Evolutionary conservation across 1,284 basidiomycete species (phyloP), one percentile per base, ranked within the genome.

Genomic region (Boletus subluridellus): DNA sequence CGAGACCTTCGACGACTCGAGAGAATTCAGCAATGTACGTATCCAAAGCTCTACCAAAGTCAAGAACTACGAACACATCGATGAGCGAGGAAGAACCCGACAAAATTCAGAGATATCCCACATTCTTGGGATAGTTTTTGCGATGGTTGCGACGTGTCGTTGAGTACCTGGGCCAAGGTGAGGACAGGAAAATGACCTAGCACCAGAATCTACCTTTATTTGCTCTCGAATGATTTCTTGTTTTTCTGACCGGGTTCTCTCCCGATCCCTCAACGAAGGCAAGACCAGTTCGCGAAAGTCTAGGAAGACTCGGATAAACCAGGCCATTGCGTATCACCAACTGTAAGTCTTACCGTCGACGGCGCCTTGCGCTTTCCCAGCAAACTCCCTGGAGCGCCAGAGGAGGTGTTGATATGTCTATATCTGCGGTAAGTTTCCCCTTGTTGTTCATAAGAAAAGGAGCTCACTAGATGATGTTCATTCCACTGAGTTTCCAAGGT

Each of bases 361-460:
- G 6, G 35, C n/a, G 11, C 32, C 52, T 46, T 65, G 65, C 8
- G 65, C 65, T 39, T 69, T 52, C 7, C 59, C 65, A 45, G 65
- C 66, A 49, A 65, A 65, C 5, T 63, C 55, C 49, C 66, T 59
- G n/a, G 65, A 66, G 12, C 49, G 59, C 63, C 65, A 69, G 17
- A 69, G 41, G 30, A 69, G 65, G 9, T 28, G 3, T 47, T 55
- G 49, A 47, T 66, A 66, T 0, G 55, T 62, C 65, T 67, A 24
- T 14, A 5, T 17, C 26, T 38, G 44, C 1, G 4, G 15, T 63
- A 32, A 55, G 44, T 49, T 21, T 12, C 15, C 15, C 3, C 4
- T 7, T 8, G n/a, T 1, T 11, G 4, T 15, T 21, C 11, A 2
- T 5, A 2, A n/a, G 17, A 41, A 24, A 21, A 34, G 8, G 15